A percentile compares a stretch with the other conserved stretches of the same genome.
These are phyloP conservation scores for Citrus cavaleriei DNA, from an alignment of 345 rosid genomes.

Conservation along the genomic window DNA sequence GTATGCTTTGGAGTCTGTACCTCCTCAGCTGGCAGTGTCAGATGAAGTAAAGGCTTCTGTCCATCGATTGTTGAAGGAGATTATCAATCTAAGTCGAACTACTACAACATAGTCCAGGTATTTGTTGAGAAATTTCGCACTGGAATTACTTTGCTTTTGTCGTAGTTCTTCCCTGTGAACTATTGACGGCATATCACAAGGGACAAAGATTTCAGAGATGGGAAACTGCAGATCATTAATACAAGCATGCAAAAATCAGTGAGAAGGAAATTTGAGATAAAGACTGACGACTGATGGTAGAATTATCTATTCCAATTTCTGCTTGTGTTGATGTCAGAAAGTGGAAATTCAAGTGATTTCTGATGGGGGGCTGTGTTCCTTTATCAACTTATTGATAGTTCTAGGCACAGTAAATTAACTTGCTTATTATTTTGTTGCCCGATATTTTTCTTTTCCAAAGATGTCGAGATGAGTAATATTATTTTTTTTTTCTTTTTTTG, in stretches of 20 bases:
- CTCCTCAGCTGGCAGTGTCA: conserved; percentile 45
- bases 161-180: neutral
- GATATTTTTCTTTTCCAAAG: no score
- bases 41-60: conserved; percentile 54
- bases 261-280: neutral
- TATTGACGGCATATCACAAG: neutral
- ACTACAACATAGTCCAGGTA: neutral
- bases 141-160: neutral
- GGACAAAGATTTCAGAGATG: neutral
- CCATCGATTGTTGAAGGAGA: conserved; percentile 43
- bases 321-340: no score
- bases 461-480: no score
- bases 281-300: neutral
- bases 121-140: neutral
- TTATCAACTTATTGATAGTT: neutral
- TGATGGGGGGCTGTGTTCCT: no score
- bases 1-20: conserved; percentile 55
- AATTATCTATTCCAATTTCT: neutral
- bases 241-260: neutral
- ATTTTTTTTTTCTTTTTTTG: no score
- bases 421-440: neutral
- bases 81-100: conserved; percentile 50
- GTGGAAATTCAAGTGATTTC: no score
- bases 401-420: neutral
- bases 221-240: neutral